Percentiles rank a stretch among this genome's conserved stretches.
These are phyloP conservation scores for Scheffersomyces quercinus DNA, from an alignment of 1,139 yeast genomes.

Conservation along the genomic window DNA sequence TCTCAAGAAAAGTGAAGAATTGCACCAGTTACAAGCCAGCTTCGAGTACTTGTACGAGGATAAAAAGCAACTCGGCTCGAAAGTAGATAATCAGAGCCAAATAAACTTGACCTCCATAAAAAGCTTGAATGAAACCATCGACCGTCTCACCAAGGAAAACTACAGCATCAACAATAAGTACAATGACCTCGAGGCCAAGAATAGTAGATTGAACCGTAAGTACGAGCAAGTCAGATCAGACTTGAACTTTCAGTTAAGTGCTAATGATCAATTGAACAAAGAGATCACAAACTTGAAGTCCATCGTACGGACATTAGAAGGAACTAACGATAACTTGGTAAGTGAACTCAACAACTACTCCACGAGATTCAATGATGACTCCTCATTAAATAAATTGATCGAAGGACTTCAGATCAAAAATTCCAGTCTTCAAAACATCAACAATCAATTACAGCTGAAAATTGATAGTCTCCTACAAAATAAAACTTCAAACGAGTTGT, in stretches of 20 bases:
- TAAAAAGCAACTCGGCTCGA: constrained; percentile 55
- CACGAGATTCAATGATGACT: constrained; percentile 7
- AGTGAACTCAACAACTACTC: constrained; percentile 31
- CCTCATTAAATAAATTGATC: constrained; percentile 16
- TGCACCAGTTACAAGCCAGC: constrained; percentile 47
- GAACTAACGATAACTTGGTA: constrained; percentile 50
- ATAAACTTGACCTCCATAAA: constrained; percentile 40
- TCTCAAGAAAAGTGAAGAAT: constrained; percentile 31
- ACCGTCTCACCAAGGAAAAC: constrained; percentile 18
- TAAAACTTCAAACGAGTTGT: constrained; percentile 39
- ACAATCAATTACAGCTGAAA: constrained; percentile 32
- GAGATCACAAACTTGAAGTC: constrained; percentile 22
- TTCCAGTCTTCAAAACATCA: constrained; percentile 31
- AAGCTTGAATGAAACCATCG: constrained; percentile 32
- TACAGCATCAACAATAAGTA: constrained; percentile 13
- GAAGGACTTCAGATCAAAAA: constrained; percentile 30
- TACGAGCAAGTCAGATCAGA: constrained; percentile 34
- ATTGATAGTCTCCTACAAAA: constrained; percentile 33
- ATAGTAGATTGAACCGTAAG: constrained; percentile 22
- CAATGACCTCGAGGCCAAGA: constrained; percentile 24
- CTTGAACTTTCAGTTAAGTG: constrained; percentile 27
- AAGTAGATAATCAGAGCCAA: constrained; percentile 48
- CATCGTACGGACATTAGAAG: constrained; percentile 20
- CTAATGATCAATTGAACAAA: constrained; percentile 31
- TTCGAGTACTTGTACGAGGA: constrained; percentile 59